Evolutionary conservation across 75 land plant genomes (phyloP), one percentile per base, ranked within the genome.

Genomic region (Picea glauca): DNA sequence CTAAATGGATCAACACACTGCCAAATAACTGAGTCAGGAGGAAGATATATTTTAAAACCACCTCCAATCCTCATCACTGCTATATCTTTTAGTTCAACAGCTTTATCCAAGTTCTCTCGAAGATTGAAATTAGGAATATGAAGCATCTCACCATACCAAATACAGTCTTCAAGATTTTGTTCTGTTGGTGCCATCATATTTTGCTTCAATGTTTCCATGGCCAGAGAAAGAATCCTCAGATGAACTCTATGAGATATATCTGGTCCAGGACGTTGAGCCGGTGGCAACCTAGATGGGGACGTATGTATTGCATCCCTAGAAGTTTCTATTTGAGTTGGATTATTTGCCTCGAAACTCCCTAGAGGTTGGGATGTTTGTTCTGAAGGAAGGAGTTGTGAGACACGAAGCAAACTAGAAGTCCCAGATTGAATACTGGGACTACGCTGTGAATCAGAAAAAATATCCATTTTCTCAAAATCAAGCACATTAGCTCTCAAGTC

Each of bases 181-280:
- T 89, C 89, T 3, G 83, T 83, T 18, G 93, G 91, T 67, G 76
- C 81, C 63, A 91, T 80, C 66, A 84, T 91, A 58, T 91, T 88
- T 38, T 31, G 59, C 77, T 83, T 86, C 58, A 91, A 78, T 5
- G 83, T 86, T 72, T 86, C 76, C 68, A 91, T 77, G 12, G 91
- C 84, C 77, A 81, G 87, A 54, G 89, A 81, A 65, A 91, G 74
- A 76, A 76, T 80, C 17, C 87, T 87, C 17, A 85, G 80, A 23
- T 84, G 87, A 66, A 70, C 74, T 23, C 74, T 70, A 43, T 70
- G 43, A 20, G 50, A 43, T 38, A 70, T 40, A 70, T 70, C 54
- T 20, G 74, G 20, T 65, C 83, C 61, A 79, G 84, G 61, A 78
- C 62, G 26, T 78, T 72, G 43, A 78, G 89, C 75, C 43, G 38